phyloP scores from a whole-genome alignment of 164 flowering plant species.

The Dillenia suffruticosa region DNA sequence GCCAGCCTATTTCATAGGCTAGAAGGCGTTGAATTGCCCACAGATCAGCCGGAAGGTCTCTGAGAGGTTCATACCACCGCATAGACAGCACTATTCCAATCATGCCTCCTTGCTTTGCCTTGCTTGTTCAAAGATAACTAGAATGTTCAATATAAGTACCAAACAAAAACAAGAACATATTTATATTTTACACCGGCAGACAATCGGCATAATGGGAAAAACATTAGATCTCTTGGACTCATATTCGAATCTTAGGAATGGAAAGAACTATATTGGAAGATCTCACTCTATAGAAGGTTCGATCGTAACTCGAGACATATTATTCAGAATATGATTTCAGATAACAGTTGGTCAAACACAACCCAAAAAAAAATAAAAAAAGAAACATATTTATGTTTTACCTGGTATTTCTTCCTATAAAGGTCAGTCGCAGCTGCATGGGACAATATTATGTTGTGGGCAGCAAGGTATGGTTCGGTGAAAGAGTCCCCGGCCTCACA shows the following conservation, averaged over 20 bases:
- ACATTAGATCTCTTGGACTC: background rate
- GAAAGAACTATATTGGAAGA: too few species aligned
- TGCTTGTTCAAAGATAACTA: too few species aligned
- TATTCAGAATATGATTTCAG: too few species aligned
- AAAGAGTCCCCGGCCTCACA: background rate
- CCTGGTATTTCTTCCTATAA: slow-evolving; percentile 3
- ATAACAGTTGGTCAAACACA: too few species aligned
- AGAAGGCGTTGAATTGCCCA: background rate
- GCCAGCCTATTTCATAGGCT: background rate
- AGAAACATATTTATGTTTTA: too few species aligned
- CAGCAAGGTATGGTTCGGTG: background rate
- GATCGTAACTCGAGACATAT: too few species aligned
- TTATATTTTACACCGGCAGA: background rate
- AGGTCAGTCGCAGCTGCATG: too few species aligned
- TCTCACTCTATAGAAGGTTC: too few species aligned
- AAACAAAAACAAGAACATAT: background rate
- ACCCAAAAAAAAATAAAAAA: too few species aligned
- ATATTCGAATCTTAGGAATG: too few species aligned
- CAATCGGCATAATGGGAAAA: background rate
- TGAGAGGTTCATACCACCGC: slow-evolving; percentile 1
- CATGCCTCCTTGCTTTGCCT: background rate
- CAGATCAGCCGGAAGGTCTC: background rate
- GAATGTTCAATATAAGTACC: too few species aligned
- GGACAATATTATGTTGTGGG: too few species aligned
- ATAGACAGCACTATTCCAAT: background rate